These are phyloP conservation scores for Abrus pulchellus DNA, from an alignment of 306 rosid species.

Conservation along the genomic window DNA sequence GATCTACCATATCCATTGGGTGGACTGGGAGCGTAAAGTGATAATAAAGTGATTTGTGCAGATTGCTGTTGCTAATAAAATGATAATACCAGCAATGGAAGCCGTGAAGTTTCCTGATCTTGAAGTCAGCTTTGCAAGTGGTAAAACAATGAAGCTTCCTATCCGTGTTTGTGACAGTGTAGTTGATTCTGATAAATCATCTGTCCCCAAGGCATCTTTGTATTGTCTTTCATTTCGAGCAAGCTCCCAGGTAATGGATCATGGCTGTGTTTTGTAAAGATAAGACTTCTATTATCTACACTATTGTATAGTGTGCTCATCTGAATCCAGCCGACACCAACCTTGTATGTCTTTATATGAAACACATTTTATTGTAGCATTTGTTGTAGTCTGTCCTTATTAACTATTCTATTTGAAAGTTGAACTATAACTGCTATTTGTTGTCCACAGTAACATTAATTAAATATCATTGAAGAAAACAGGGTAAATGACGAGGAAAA, in stretches of 20 bases:
- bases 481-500: neutral
- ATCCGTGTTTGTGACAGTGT: constrained; percentile 48
- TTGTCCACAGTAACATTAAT: constrained; percentile 12
- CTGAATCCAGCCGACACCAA: constrained; percentile 2
- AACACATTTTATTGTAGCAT: neutral
- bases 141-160: constrained; percentile 77
- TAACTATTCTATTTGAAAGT: constrained; percentile 21
- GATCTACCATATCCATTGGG: neutral
- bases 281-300: constrained; percentile 15
- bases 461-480: neutral
- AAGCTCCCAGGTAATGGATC: constrained; percentile 71
- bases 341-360: constrained; percentile 13
- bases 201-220: constrained; percentile 71
- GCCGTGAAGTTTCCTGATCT: constrained; percentile 84
- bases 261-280: constrained; percentile 34
- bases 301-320: constrained; percentile 21
- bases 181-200: constrained; percentile 51
- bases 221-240: constrained; percentile 87
- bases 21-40: constrained; percentile 51
- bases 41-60: constrained; percentile 58
- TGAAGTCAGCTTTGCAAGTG: constrained; percentile 69
- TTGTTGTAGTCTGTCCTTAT: neutral
- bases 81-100: constrained; percentile 69
- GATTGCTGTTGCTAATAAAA: constrained; percentile 78
- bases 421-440: constrained; percentile 20